Percentiles rank a stretch among this genome's conserved stretches.
phyloP scores from a whole-genome alignment of 2,329 filamentous ascomycete genomes.

The Fusarium oxysporum region DNA sequence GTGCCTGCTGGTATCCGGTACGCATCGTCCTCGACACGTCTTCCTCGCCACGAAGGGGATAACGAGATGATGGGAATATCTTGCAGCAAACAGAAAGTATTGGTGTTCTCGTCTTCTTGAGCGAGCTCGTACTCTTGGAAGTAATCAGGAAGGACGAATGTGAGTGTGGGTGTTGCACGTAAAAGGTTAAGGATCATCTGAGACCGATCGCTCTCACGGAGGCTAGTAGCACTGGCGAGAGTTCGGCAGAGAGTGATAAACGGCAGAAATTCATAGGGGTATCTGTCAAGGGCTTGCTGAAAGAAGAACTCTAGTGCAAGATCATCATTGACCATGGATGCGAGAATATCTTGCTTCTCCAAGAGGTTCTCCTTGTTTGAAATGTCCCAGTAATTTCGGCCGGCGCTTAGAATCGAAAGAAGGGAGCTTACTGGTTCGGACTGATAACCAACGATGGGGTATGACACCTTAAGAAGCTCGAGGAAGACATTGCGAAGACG shows the following conservation, averaged over 20 bases:
- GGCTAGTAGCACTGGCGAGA: slow-evolving; percentile 59
- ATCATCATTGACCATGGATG: slow-evolving; percentile 52
- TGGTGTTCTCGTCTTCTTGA: slow-evolving; percentile 87
- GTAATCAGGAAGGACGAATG: slow-evolving; percentile 76
- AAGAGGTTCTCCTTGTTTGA: slow-evolving; percentile 52
- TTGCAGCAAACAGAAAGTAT: slow-evolving; percentile 76
- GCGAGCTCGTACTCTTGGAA: slow-evolving; percentile 83
- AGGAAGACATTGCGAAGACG: slow-evolving; percentile 74
- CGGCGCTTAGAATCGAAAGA: slow-evolving; percentile 71
- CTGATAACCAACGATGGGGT: slow-evolving; percentile 77
- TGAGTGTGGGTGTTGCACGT: slow-evolving; percentile 77
- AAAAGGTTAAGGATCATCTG: slow-evolving; percentile 72
- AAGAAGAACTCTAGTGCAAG: slow-evolving; percentile 70
- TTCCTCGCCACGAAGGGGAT: slow-evolving; percentile 58
- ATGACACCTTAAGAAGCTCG: slow-evolving; percentile 75
- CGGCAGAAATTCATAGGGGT: slow-evolving; percentile 86
- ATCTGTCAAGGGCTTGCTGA: slow-evolving; percentile 77
- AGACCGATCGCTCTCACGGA: slow-evolving; percentile 51
- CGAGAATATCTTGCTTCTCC: slow-evolving; percentile 49
- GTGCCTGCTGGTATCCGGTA: slow-evolving; percentile 76
- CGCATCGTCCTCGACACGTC: slow-evolving; percentile 58
- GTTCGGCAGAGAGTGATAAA: slow-evolving; percentile 79
- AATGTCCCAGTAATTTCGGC: slow-evolving; percentile 65
- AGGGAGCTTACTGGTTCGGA: slow-evolving; percentile 76
- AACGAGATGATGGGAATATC: slow-evolving; percentile 72